A percentile compares a stretch with the other conserved stretches of the same genome.
Conservation (phyloP, 2,329 filamentous ascomycete genomes). For the Pestalotiopsis sp. region DNA sequence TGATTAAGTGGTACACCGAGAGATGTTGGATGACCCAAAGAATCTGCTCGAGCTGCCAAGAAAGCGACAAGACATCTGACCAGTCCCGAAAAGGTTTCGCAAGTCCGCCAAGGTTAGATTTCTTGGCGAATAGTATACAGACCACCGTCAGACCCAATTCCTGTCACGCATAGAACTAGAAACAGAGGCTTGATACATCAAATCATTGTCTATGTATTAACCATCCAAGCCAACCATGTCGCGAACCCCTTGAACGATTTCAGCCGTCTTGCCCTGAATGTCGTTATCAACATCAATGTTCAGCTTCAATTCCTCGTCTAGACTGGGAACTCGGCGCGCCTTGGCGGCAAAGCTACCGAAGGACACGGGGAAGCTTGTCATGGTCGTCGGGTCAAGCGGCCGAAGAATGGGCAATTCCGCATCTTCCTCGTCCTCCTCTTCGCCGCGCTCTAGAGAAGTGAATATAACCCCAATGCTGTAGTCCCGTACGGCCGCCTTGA, state of each 20-base stretch:
- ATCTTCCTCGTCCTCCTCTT: slow-evolving; percentile 16
- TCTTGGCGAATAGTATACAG: too few relatives aligned
- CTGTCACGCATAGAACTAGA: too few relatives aligned
- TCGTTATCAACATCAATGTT: slow-evolving; percentile 21
- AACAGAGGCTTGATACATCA: too few relatives aligned
- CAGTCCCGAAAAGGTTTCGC: too few relatives aligned
- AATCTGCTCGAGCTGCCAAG: too few relatives aligned
- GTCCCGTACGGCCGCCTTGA: slow-evolving; percentile 27
- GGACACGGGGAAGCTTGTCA: slow-evolving; percentile 24
- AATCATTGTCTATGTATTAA: neutral
- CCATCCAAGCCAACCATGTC: slow-evolving; percentile 15
- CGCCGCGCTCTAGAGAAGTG: slow-evolving; percentile 25
- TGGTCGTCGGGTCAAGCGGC: slow-evolving; percentile 30
- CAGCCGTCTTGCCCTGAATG: slow-evolving; percentile 24
- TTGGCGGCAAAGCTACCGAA: neutral
- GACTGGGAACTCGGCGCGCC: neutral
- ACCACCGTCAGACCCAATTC: too few relatives aligned
- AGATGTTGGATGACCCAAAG: too few relatives aligned
- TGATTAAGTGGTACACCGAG: too few relatives aligned
- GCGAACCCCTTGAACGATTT: slow-evolving; percentile 23
- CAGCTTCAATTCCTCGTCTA: slow-evolving; percentile 28
- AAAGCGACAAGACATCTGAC: too few relatives aligned
- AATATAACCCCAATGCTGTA: slow-evolving; percentile 34
- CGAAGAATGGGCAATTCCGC: slow-evolving; percentile 28
- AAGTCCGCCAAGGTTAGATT: too few relatives aligned